Evolutionary conservation across 2,329 filamentous ascomycete genomes (phyloP), one percentile per base, ranked within the genome.

Genomic region (Penicillium sp.): DNA sequence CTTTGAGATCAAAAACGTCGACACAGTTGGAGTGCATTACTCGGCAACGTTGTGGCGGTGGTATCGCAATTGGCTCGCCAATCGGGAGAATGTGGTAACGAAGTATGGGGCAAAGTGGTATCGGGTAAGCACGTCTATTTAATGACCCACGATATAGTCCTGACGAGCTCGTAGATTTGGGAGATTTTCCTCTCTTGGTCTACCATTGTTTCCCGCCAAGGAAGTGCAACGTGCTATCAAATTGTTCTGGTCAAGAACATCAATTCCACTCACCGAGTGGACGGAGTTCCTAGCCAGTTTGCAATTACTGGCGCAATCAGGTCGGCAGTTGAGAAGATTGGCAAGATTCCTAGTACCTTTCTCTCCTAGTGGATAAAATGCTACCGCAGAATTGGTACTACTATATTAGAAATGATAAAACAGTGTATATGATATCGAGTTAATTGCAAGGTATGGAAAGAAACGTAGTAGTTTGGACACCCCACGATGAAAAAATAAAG

Each of bases 21-120:
- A 96, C 73, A 96, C 90, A 27, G 83, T 95, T 60, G 90, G 90
- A 65, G 89, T 95, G 40, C 90, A 95, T 79, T 95, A 95, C 77
- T 92, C 89, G 39, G 89, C 89, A 41, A 95, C 91, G 22, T 78
- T 95, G 53, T 95, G 90, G 90, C 83, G 88, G 67, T 95, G 90
- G 90, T 95, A 95, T 79, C 82, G 90, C 60, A 95, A 95, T 81
- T 95, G 90, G 91, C 80, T 92, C 71, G 89, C 30, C 13, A 33
- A 33, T 8, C 30, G 30, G n/a, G 11, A 79, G 74, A 95, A 95
- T 80, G 79, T 81, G 62, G 88, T 92, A 45, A 90, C 91, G 75
- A 86, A 94, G 80, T 95, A 95, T 69, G 91, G 90, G 64, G 82
- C 85, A 63, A 81, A 88, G 64, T 95, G 90, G 91, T 95, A 87